phyloP scores from a whole-genome alignment of 177 flowering plant genomes.

The Vitis hybrid region DNA sequence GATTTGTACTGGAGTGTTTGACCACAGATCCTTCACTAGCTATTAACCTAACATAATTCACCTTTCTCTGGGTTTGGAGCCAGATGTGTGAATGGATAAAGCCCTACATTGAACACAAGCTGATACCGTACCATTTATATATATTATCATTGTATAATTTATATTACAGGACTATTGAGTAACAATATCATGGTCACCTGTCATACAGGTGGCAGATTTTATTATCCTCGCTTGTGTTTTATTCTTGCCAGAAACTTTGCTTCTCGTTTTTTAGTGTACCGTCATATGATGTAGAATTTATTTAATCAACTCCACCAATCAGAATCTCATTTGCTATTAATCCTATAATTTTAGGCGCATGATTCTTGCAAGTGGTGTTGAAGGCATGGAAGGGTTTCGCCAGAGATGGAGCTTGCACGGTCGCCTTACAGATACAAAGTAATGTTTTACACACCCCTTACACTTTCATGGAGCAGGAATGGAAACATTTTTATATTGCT shows the following conservation, averaged over 20 bases:
- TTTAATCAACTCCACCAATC: background rate
- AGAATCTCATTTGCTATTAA: background rate
- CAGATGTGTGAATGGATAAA: too few species aligned
- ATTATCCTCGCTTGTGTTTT: background rate
- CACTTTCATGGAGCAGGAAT: background rate
- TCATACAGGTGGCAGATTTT: background rate
- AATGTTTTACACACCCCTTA: slow-evolving; percentile 17
- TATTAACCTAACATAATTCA: too few species aligned
- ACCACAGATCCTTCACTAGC: too few species aligned
- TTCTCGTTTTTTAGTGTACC: background rate
- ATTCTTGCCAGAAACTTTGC: background rate
- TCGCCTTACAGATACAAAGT: slow-evolving; percentile 79
- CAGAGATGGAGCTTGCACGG: slow-evolving; percentile 96
- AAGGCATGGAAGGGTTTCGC: slow-evolving; percentile 82
- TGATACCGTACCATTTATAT: too few species aligned
- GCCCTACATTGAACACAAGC: too few species aligned
- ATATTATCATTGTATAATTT: too few species aligned
- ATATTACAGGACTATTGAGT: too few species aligned
- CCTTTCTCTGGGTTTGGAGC: too few species aligned
- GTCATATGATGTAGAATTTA: background rate
- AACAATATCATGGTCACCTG: too few species aligned
- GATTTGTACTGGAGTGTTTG: too few species aligned
- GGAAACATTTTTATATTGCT: too few species aligned
- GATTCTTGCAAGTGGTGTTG: slow-evolving; percentile 81
- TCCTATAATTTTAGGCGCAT: slow-evolving; percentile 46